Base-by-base conservation (phyloP, 495 filamentous ascomycete genomes). In the Hyaloscypha finlandica region DNA sequence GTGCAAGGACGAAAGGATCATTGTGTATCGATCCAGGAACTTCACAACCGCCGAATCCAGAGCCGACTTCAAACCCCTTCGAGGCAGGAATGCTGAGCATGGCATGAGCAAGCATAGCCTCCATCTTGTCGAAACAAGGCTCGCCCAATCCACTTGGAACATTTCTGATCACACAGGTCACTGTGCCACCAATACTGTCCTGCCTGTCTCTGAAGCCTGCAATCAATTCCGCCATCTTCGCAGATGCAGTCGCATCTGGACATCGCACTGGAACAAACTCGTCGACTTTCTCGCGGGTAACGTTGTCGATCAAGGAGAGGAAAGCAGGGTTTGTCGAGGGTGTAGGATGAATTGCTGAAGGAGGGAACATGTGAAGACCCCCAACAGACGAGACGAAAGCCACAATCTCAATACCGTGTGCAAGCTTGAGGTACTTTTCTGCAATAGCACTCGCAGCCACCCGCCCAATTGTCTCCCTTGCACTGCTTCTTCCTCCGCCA, bases 1-100 rank as follows among this genome's bases (percentile, higher is more conserved):
- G 75, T 0, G 81, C 75, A 22, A 86, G 74, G 59, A 95, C 81
- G 77, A 98, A 99, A 64, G 92, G 83, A 76, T 98, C 95, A 78
- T 99, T 99, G 84, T 98, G 94, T 39, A 86, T 85, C 5, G 93
- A 97, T 19, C 95, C 95, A 2, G 93, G 92, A 8, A 98, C 80
- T 73, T 93, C 89, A 73, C 89, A 93, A 61, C 94, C 94, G 53
- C 86, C 89, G 77, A 98, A 97, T 22, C 95, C 95, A 61, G 92
- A 96, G 59, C 96, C 95, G 72, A 99, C 89, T 73, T 98, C 94
- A 78, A 99, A 98, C 61, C 91, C 94, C 78, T 99, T 99, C 29
- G 94, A 97, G 6, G 95, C 95, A 12, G 95, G 96, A 75, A 99
- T 96, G 77, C 89, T 93, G 70, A 99, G 88, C 95, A 99, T 98